Conservation (phyloP, 2,329 filamentous ascomycete genomes). For the Daldinia sp. region DNA sequence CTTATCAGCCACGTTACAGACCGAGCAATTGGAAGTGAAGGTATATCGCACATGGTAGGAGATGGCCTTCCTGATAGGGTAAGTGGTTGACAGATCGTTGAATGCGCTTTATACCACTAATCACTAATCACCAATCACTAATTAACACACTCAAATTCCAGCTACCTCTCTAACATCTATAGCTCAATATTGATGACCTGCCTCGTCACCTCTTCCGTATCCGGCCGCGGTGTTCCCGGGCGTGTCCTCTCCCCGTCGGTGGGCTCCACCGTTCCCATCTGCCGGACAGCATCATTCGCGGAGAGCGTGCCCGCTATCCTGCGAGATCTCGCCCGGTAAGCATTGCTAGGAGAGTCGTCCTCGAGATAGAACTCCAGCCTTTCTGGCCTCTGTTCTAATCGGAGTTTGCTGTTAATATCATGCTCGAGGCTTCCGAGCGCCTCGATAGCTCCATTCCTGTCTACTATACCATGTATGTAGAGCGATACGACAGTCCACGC, state of each 20-base stretch:
- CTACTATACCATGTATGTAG: not conserved
- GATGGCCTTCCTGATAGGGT: slow-evolving; percentile 2
- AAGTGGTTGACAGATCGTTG: not conserved
- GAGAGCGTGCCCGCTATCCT: slow-evolving; percentile 14
- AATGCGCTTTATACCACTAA: not conserved
- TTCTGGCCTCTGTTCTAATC: slow-evolving; percentile 16
- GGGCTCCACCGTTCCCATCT: not conserved
- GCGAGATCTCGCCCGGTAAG: slow-evolving; percentile 20
- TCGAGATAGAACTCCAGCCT: slow-evolving; percentile 25
- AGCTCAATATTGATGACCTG: not conserved
- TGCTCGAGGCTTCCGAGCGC: slow-evolving; percentile 13
- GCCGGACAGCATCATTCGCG: not conserved
- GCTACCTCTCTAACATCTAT: not conserved
- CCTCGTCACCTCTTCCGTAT: not conserved
- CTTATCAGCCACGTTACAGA: not conserved
- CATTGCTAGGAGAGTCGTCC: slow-evolving; percentile 15
- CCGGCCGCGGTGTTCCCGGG: not conserved
- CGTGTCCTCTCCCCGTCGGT: not conserved
- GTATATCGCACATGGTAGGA: not conserved
- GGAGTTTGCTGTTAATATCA: slow-evolving; percentile 17
- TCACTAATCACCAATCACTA: not conserved
- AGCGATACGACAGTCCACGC: slow-evolving; percentile 1
- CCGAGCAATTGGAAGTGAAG: not conserved
- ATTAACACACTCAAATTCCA: not conserved
- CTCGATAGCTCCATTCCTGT: not conserved